These are phyloP conservation scores for Mucuna pruriens DNA, from an alignment of 306 rosid genomes.

Conservation along the genomic window DNA sequence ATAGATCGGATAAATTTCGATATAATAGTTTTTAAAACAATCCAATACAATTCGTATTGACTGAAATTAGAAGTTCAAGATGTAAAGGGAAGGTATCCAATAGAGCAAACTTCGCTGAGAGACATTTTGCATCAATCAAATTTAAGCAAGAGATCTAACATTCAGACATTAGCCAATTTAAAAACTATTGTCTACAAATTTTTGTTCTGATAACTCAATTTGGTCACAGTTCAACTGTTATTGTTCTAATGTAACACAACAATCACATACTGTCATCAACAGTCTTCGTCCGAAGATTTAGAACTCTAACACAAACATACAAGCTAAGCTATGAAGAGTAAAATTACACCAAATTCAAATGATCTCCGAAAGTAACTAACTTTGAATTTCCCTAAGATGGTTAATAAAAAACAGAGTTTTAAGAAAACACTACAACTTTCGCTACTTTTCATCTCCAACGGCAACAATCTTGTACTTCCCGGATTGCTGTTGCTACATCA, in stretches of 20 bases:
- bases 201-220: not conserved
- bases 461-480: constrained; percentile 94
- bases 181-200: too few species aligned
- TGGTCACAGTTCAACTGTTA: not conserved
- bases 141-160: not conserved
- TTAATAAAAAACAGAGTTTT: not conserved
- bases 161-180: not conserved
- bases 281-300: not conserved
- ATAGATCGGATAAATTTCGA: too few species aligned
- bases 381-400: not conserved
- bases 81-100: not conserved
- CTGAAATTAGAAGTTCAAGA: not conserved
- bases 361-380: not conserved
- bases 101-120: not conserved
- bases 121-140: not conserved
- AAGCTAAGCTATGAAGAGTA: not conserved
- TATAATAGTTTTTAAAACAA: too few species aligned
- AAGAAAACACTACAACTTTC: not conserved
- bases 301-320: not conserved
- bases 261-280: not conserved
- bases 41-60: not conserved
- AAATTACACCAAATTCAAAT: constrained; percentile 16
- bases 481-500: constrained; percentile 78
- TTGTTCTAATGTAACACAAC: not conserved
- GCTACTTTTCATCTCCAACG: constrained; percentile 43